A percentile compares a stretch with the other conserved stretches of the same genome.
These are phyloP conservation scores for Kwoniella shivajii DNA, from an alignment of 1,284 basidiomycete genomes.

Conservation along the genomic window DNA sequence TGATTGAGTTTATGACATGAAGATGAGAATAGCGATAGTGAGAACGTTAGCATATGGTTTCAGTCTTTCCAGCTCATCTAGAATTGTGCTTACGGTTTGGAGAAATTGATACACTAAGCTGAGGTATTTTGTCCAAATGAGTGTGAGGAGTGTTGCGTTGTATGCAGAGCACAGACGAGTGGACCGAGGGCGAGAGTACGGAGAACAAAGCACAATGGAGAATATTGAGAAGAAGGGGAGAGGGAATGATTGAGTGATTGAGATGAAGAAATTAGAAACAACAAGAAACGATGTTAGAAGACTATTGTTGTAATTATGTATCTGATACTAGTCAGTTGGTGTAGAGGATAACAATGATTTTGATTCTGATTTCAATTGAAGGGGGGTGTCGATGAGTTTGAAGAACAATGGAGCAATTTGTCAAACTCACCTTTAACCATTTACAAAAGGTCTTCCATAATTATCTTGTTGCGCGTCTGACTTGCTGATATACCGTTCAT, in stretches of 20 bases:
- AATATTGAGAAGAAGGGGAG: not conserved
- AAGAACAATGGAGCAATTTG: constrained; percentile 12
- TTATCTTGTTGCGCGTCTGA: too few species aligned
- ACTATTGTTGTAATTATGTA: not conserved
- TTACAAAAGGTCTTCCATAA: too few species aligned
- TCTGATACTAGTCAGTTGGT: not conserved
- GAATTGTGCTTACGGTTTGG: not conserved
- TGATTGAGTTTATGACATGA: not conserved
- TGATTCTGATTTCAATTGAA: too few species aligned
- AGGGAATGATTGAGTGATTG: not conserved
- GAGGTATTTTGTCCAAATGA: constrained; percentile 1
- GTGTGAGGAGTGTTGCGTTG: constrained; percentile 9
- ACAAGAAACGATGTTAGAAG: too few species aligned
- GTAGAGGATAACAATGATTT: not conserved
- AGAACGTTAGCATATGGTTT: too few species aligned
- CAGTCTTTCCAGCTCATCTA: not conserved
- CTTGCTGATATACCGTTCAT: not conserved
- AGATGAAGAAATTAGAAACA: not conserved
- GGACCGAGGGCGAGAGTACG: not conserved
- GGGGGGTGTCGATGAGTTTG: too few species aligned
- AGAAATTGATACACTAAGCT: not conserved
- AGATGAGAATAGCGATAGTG: not conserved
- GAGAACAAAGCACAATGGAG: constrained; percentile 7
- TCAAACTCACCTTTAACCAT: too few species aligned
- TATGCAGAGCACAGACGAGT: constrained; percentile 9